Conservation (phyloP, 139 green algal genomes). For the Chlorella sp. region DNA sequence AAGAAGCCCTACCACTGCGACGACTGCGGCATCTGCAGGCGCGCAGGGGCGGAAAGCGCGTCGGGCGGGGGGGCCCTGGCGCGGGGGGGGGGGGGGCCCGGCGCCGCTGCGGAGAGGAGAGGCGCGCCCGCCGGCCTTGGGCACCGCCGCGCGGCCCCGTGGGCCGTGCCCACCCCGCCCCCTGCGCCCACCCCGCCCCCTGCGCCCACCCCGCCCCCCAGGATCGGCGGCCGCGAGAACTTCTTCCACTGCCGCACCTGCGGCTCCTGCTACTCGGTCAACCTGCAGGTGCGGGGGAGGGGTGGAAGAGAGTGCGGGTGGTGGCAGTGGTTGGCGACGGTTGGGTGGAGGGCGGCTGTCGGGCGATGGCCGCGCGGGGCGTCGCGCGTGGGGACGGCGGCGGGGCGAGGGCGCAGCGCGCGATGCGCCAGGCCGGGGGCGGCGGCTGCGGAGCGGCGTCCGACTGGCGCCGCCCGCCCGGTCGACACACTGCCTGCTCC, state of each 20-base stretch:
- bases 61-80: neutral
- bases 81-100: neutral
- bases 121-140: too few species aligned
- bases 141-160: too few species aligned
- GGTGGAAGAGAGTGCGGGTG: too few species aligned
- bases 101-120: neutral
- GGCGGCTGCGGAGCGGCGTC: too few species aligned
- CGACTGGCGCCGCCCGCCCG: neutral
- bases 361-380: neutral
- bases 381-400: neutral
- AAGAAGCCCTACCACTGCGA: conserved; percentile 94
- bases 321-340: too few species aligned
- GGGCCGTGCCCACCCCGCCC: too few species aligned
- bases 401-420: neutral
- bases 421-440: too few species aligned
- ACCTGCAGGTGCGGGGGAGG: conserved; percentile 33
- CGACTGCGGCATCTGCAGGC: conserved; percentile 82
- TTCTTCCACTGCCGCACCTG: conserved; percentile 95
- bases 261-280: conserved; percentile 88
- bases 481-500: neutral
- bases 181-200: too few species aligned
- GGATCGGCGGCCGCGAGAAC: conserved; percentile 85
- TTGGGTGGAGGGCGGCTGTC: too few species aligned
- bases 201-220: neutral
- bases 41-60: neutral